Percentiles rank a stretch among this genome's conserved stretches.
phyloP scores from a whole-genome alignment of 495 filamentous ascomycete species.

The Xylaria scruposa region DNA sequence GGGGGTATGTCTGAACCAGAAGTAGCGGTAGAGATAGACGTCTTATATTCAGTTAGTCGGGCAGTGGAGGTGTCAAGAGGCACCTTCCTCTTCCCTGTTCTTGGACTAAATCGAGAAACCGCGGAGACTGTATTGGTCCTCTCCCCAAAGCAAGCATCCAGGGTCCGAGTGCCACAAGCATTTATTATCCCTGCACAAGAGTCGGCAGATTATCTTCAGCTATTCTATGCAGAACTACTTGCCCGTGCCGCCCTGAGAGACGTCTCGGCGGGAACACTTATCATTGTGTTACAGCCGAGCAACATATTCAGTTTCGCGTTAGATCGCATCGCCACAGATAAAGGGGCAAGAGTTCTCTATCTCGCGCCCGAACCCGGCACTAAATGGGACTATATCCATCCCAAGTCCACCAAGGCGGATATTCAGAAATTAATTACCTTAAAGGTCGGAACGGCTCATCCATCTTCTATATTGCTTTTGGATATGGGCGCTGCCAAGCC shows the following conservation, averaged over 20 bases:
- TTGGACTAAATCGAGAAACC: background rate
- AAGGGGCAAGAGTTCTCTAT: slow-evolving; percentile 10
- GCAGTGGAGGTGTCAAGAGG: background rate
- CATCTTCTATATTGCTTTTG: background rate
- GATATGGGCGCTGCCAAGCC: background rate
- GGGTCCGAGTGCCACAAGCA: background rate
- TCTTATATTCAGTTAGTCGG: background rate
- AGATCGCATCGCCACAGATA: background rate
- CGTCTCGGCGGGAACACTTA: background rate
- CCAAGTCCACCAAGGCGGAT: slow-evolving; percentile 12
- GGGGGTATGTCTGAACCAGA: background rate
- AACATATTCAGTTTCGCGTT: background rate
- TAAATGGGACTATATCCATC: slow-evolving; percentile 10
- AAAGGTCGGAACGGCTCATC: background rate
- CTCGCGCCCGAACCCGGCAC: slow-evolving; percentile 12
- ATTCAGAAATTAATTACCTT: background rate
- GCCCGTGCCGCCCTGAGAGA: background rate
- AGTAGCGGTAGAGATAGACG: background rate
- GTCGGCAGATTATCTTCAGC: background rate
- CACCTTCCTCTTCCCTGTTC: background rate
- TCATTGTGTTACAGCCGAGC: background rate
- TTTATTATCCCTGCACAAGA: background rate
- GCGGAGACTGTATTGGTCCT: background rate
- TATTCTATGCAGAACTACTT: background rate
- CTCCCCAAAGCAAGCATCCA: background rate